Conservation (phyloP, 495 filamentous ascomycete genomes). For the Terfezia claveryi region DNA sequence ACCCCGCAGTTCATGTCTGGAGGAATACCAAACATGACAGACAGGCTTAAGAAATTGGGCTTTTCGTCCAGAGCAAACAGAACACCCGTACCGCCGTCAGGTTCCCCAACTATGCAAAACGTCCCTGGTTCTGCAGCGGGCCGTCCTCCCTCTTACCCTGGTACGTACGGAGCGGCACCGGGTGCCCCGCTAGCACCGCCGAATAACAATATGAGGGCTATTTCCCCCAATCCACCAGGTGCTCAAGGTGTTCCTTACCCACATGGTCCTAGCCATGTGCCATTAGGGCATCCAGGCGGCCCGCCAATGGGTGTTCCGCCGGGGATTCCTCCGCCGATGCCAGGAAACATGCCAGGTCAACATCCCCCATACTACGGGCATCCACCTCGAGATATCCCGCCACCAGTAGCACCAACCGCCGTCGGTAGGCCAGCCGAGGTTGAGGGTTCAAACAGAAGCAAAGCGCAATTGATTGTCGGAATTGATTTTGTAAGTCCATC, state of each 20-base stretch:
- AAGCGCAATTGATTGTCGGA: slow-evolving; percentile 58
- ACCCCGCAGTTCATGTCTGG: neutral
- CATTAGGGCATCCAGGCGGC: neutral
- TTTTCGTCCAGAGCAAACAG: neutral
- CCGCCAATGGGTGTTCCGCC: neutral
- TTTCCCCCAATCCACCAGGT: slow-evolving; percentile 7
- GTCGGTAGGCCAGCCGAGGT: slow-evolving; percentile 34
- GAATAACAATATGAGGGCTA: neutral
- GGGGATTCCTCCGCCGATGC: slow-evolving; percentile 15
- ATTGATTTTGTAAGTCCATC: slow-evolving; percentile 52
- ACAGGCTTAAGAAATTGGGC: neutral
- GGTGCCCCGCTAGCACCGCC: neutral
- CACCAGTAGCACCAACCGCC: slow-evolving; percentile 9
- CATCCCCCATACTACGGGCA: neutral
- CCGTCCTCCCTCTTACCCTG: neutral
- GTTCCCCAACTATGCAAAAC: neutral
- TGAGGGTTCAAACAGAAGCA: slow-evolving; percentile 61
- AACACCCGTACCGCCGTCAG: neutral
- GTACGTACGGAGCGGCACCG: neutral
- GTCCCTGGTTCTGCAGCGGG: neutral
- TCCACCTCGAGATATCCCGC: neutral
- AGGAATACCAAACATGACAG: neutral
- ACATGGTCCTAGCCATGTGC: slow-evolving; percentile 9
- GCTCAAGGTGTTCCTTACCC: neutral
- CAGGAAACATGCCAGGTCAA: slow-evolving; percentile 5